phyloP scores from a whole-genome alignment of 306 rosid species.

The Crotalaria pallida region DNA sequence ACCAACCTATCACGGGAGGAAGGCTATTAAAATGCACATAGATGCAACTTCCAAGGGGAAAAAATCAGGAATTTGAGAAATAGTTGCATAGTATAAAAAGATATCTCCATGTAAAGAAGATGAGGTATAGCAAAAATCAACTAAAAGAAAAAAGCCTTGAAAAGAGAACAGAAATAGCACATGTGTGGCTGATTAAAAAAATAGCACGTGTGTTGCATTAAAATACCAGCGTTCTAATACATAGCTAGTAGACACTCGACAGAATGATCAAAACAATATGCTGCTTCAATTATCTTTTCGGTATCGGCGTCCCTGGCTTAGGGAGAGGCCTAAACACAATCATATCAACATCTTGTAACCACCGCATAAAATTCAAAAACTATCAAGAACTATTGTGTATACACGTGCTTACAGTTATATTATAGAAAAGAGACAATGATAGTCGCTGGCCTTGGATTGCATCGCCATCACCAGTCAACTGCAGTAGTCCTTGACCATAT shows the following conservation, averaged over 20 bases:
- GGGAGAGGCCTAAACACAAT: slow-evolving; percentile 9
- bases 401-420: slow-evolving; percentile 79
- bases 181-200: no score
- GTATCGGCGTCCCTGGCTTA: slow-evolving; percentile 13
- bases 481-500: slow-evolving; percentile 94
- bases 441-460: slow-evolving; percentile 89
- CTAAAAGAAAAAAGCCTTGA: slow-evolving; percentile 10
- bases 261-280: slow-evolving; percentile 7
- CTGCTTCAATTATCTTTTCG: slow-evolving; percentile 4
- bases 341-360: slow-evolving; percentile 1
- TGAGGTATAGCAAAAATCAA: neutral
- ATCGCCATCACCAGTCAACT: slow-evolving; percentile 86
- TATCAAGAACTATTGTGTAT: neutral
- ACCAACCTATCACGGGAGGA: slow-evolving; percentile 66
- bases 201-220: slow-evolving; percentile 15
- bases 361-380: slow-evolving; percentile 4
- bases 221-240: slow-evolving; percentile 6
- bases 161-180: neutral
- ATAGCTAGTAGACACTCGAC: neutral
- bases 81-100: neutral
- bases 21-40: slow-evolving; percentile 6
- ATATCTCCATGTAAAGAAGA: neutral
- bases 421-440: slow-evolving; percentile 96
- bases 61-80: slow-evolving; percentile 5
- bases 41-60: neutral